Conservation (phyloP, 371 early-diverging fungal genomes). For the Mortierella sp. region DNA sequence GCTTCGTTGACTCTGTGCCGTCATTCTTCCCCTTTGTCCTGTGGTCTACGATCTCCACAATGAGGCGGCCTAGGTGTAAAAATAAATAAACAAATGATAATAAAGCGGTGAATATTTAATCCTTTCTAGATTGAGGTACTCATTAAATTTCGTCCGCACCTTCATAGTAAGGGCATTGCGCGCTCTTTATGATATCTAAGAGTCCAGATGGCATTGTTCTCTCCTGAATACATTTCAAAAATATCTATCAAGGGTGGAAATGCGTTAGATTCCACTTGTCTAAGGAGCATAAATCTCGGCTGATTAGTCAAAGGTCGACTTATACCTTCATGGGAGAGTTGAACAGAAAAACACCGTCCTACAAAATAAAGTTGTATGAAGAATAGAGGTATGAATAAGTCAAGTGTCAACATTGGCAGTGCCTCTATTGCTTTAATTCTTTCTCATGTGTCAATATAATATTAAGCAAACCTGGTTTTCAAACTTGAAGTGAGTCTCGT, state of each 20-base stretch:
- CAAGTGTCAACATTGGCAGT: background rate
- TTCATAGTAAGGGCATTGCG: constrained; percentile 71
- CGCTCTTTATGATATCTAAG: constrained; percentile 70
- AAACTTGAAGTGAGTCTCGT: constrained; percentile 74
- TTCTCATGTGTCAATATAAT: background rate
- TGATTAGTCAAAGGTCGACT: no score
- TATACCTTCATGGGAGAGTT: constrained; percentile 73
- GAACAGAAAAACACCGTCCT: constrained; percentile 75
- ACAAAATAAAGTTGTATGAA: constrained; percentile 8
- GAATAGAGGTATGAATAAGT: background rate
- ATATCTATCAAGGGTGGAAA: constrained; percentile 59
- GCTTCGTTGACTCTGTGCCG: constrained; percentile 43
- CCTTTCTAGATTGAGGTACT: background rate
- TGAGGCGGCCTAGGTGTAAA: constrained; percentile 60
- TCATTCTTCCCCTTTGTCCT: constrained; percentile 45
- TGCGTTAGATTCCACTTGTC: background rate
- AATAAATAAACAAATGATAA: background rate
- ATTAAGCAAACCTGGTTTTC: constrained; percentile 66
- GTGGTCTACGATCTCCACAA: constrained; percentile 72
- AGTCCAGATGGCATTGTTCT: constrained; percentile 67
- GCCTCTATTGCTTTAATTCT: background rate
- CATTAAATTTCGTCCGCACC: constrained; percentile 56
- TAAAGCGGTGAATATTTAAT: no score
- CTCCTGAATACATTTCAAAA: constrained; percentile 67
- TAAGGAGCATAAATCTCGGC: background rate